Conservation (phyloP, 1,284 basidiomycete species). For the Jaminaea rosea region DNA sequence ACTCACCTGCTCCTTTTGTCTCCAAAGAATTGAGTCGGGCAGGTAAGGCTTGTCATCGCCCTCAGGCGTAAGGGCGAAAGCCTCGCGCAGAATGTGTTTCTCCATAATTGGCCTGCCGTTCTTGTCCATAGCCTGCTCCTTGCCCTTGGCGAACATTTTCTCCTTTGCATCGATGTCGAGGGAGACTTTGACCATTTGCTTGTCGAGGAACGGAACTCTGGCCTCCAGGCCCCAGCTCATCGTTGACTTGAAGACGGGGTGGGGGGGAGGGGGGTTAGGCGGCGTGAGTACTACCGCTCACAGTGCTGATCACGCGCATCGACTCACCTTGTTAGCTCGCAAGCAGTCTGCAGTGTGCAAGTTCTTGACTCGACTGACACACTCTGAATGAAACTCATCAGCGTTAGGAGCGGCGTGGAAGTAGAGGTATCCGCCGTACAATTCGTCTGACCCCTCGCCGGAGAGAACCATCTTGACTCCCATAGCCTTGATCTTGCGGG, state of each 20-base stretch:
- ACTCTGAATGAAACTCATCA: slow-evolving; percentile 88
- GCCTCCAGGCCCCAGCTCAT: slow-evolving; percentile 99
- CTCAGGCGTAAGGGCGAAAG: slow-evolving; percentile 74
- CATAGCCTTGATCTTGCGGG: slow-evolving; percentile 98
- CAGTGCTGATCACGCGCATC: no score
- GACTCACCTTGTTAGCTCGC: slow-evolving; percentile 97
- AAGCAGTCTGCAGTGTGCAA: slow-evolving; percentile 95
- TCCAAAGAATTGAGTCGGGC: slow-evolving; percentile 88
- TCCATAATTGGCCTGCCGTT: slow-evolving; percentile 46
- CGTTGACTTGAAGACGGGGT: no score
- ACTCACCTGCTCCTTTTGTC: slow-evolving; percentile 99
- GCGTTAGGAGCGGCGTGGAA: slow-evolving; percentile 95
- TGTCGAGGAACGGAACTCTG: slow-evolving; percentile 97
- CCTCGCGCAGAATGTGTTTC: slow-evolving; percentile 89
- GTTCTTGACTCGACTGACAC: slow-evolving; percentile 90
- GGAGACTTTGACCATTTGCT: slow-evolving; percentile 82
- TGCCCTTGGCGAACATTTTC: slow-evolving; percentile 85
- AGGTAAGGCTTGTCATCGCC: slow-evolving; percentile 78
- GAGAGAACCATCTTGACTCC: slow-evolving; percentile 99
- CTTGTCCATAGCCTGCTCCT: slow-evolving; percentile 62
- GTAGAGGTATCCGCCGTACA: slow-evolving; percentile 97
- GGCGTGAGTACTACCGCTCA: no score
- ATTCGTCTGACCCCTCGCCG: slow-evolving; percentile 96
- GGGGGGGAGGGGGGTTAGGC: no score
- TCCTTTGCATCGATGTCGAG: slow-evolving; percentile 83